Evolutionary conservation across 495 filamentous ascomycete species (phyloP), one percentile per base, ranked within the genome.

Genomic region (Penicillium nucicola): DNA sequence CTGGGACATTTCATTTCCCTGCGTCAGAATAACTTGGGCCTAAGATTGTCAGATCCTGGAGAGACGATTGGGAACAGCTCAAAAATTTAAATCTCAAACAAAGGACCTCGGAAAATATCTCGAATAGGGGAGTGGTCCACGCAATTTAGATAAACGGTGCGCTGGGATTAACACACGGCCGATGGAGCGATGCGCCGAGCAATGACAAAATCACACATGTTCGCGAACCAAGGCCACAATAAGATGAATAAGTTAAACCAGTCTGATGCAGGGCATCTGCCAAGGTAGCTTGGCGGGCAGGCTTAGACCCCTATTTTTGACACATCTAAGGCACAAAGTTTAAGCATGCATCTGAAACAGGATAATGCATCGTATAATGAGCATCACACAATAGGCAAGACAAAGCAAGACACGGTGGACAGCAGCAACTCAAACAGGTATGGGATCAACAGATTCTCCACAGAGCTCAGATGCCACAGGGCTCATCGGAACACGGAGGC

Each of bases 141-240:
- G 7, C 25, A 28, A 28, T 28, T 6, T 8, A 23, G 2, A n/a
- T n/a, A 23, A 23, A 5, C 23, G 23, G 23, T 28, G 23, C 3
- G 7, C 5, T 28, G 6, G 25, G 5, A 28, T 3, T 1, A 1
- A 5, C 25, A 9, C 5, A 8, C 6, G 6, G 10, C 25, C 25
- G 25, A 28, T 28, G 7, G 25, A 28, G 25, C 25, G 25, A 9
- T 28, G 25, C 25, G 7, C 25, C 4, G 25, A 44, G 28, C 42
- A 46, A 46, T 31, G 34, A 39, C 10, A 28, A 18, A 12, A n/a
- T 25, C 45, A 39, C 45, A 48, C 35, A 39, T 39, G 45, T 48
- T 28, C 25, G 25, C 25, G 25, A 28, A 28, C 25, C 33, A 13
- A 31, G 8, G 11, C 10, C 2, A 31, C 19, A 22, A 39, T 17